Evolutionary conservation across 2,329 filamentous ascomycete species (phyloP), one percentile per base, ranked within the genome.

Genomic region (Macroventuria anomochaeta): DNA sequence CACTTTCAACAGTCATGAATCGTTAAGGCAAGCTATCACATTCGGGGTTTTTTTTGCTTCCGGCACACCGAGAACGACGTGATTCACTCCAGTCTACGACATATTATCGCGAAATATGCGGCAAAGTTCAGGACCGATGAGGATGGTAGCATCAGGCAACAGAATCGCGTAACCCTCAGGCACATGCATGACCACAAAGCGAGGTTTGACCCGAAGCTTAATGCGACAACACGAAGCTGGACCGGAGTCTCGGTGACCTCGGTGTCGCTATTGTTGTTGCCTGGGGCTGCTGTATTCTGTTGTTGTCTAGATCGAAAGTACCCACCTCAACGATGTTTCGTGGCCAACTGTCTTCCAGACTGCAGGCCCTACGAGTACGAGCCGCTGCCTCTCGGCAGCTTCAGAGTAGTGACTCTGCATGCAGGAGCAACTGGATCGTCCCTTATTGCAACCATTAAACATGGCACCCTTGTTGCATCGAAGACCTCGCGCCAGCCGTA

Each of bases 131-230:
- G 31, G 28, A 28, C 17, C 17, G 48, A 15, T 25, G 25, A 7
- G n/a, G 15, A 5, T 18, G n/a, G 10, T 28, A 13, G 26, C 40
- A 44, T 18, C 29, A 40, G 41, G 48, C 48, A 51, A 20, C 39
- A 31, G 21, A 11, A 7, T 43, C 32, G 21, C 33, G 47, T 42
- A 33, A 25, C 20, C 20, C 34, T 25, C 20, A 51, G 34, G 28
- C 41, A 40, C 31, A 10, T 12, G 7, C 29, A 11, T 29, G 18
- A 23, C 17, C 10, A 21, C 34, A 41, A 41, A 15, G 36, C 28
- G 40, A 44, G 33, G 39, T 34, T 46, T 39, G 25, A 34, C 20
- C 17, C 29, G 29, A 41, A 36, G 36, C 28, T 46, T 34, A 23
- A 29, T 13, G 31, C 42, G 37, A 46, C 18, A 31, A 29, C 7